These are phyloP conservation scores for Hemileia vastatrix DNA, from an alignment of 1,284 basidiomycete genomes.

Conservation along the genomic window DNA sequence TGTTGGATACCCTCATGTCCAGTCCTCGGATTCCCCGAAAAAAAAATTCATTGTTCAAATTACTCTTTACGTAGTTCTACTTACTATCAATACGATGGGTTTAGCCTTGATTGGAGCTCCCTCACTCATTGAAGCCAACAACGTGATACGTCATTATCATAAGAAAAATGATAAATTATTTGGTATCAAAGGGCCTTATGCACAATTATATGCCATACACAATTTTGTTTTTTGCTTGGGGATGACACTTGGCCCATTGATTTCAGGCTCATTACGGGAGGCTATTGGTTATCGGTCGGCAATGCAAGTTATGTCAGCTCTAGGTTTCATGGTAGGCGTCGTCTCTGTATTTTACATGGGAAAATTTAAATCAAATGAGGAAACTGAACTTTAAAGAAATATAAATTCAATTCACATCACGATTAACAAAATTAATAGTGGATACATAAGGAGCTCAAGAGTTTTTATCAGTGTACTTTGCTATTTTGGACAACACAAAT, in stretches of 20 bases:
- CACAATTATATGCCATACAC: slow-evolving; percentile 18
- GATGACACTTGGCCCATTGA: slow-evolving; percentile 18
- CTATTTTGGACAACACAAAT: too few relatives aligned
- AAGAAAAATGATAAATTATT: not conserved
- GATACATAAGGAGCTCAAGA: too few relatives aligned
- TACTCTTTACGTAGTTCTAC: too few relatives aligned
- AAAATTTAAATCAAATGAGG: too few relatives aligned
- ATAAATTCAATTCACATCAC: too few relatives aligned
- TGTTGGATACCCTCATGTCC: not conserved
- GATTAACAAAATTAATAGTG: too few relatives aligned
- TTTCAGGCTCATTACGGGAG: not conserved
- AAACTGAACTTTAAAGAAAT: too few relatives aligned
- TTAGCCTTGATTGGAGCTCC: slow-evolving; percentile 6
- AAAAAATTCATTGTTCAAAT: not conserved
- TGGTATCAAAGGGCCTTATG: slow-evolving; percentile 20
- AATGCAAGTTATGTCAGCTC: slow-evolving; percentile 17
- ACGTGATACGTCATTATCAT: slow-evolving; percentile 1
- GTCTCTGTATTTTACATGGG: not conserved
- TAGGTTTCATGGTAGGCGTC: not conserved
- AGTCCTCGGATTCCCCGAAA: not conserved
- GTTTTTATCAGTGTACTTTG: too few relatives aligned
- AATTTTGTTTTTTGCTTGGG: slow-evolving; percentile 18
- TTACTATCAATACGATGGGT: slow-evolving; percentile 9
- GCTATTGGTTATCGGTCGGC: slow-evolving; percentile 7
- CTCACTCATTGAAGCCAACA: slow-evolving; percentile 16